phyloP scores from a whole-genome alignment of 176 grass and related monocot genomes.

The Paspalum notatum region DNA sequence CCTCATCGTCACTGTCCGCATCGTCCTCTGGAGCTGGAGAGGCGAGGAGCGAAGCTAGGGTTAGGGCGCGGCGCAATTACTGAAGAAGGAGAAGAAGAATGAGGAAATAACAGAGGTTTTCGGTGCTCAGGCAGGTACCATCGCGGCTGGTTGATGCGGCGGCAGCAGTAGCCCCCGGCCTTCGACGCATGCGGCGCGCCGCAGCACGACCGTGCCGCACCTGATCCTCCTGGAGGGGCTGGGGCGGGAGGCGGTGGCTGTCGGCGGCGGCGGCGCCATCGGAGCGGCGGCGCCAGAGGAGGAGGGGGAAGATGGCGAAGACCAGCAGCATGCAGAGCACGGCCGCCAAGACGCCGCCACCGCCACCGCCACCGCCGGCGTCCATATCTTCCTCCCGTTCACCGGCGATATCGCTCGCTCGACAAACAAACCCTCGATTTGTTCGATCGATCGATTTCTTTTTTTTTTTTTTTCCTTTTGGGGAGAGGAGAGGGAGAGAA shows the following conservation, averaged over 20 bases:
- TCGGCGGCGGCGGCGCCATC: constrained; percentile 38
- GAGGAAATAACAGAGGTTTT: not conserved
- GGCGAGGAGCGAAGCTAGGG: constrained; percentile 4
- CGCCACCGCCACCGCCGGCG: constrained; percentile 51
- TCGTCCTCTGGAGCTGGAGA: constrained; percentile 46
- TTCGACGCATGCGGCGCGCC: constrained; percentile 76
- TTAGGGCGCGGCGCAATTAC: not conserved
- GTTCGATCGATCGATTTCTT: not conserved
- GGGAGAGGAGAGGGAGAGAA: too few relatives aligned
- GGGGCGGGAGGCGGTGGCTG: constrained; percentile 54
- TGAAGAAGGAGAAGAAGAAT: not conserved
- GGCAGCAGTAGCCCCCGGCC: constrained; percentile 57
- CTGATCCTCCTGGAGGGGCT: constrained; percentile 68
- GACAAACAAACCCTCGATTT: constrained; percentile 32
- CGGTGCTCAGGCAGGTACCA: constrained; percentile 26
- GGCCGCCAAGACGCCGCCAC: constrained; percentile 57
- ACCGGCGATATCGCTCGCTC: constrained; percentile 13
- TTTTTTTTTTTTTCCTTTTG: too few relatives aligned
- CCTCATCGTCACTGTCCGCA: constrained; percentile 64
- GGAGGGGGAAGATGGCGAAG: constrained; percentile 64
- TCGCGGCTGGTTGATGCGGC: constrained; percentile 61
- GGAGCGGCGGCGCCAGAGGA: constrained; percentile 78
- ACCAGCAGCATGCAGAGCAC: constrained; percentile 62
- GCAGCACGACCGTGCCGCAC: constrained; percentile 54
- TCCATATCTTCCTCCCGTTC: constrained; percentile 59